phyloP scores from a whole-genome alignment of 306 rosid genomes.

The Vicia villosa region DNA sequence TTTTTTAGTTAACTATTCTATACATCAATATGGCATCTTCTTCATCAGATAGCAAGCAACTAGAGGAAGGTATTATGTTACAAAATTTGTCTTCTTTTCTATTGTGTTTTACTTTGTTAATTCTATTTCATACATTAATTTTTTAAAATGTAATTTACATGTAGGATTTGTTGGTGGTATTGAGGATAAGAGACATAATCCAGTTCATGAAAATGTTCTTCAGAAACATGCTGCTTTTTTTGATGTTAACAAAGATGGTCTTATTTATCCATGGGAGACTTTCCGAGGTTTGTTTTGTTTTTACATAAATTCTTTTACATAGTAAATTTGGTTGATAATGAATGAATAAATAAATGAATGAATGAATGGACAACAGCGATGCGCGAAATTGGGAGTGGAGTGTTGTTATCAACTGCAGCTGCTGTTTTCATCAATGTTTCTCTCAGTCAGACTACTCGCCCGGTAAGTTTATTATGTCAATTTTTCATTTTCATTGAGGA shows the following conservation, averaged over 20 bases:
- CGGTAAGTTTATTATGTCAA: conserved; percentile 40
- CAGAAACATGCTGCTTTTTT: conserved; percentile 71
- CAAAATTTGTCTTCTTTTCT: background rate
- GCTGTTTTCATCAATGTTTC: conserved; percentile 54
- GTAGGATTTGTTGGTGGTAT: conserved; percentile 9
- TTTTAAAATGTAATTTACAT: background rate
- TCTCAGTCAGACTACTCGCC: conserved; percentile 65
- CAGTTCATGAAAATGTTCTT: conserved; percentile 40
- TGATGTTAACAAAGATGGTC: conserved; percentile 61
- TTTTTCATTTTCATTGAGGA: too few relatives aligned
- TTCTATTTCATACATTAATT: background rate
- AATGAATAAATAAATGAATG: too few relatives aligned
- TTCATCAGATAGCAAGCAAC: background rate
- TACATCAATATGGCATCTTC: background rate
- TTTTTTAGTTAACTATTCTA: background rate
- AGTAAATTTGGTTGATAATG: too few relatives aligned
- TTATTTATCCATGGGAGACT: conserved; percentile 79
- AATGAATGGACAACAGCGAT: background rate
- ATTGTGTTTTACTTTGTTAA: background rate
- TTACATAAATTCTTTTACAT: too few relatives aligned
- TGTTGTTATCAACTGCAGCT: conserved; percentile 36
- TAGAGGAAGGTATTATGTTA: background rate
- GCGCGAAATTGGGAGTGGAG: conserved; percentile 64
- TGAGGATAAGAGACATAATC: conserved; percentile 1
- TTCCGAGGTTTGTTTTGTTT: conserved; percentile 47